These are phyloP conservation scores for Gentiana macrophylla DNA, from an alignment of 257 asterid genomes.

Conservation along the genomic window DNA sequence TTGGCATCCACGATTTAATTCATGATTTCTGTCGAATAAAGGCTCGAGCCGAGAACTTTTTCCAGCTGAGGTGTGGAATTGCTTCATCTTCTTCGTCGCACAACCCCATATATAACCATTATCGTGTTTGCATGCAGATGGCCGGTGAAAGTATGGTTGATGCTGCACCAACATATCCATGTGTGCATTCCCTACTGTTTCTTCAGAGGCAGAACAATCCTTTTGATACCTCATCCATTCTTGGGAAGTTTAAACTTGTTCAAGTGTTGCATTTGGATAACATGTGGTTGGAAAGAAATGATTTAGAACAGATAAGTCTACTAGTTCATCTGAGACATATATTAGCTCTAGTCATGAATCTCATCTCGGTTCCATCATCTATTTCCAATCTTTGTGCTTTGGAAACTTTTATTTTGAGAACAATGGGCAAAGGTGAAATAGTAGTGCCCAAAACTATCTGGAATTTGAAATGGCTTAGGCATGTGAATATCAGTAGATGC, in stretches of 20 bases:
- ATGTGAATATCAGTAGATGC: background rate
- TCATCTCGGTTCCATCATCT: background rate
- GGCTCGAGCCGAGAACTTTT: background rate
- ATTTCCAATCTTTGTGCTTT: background rate
- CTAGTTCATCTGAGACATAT: slow-evolving; percentile 5
- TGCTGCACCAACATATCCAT: background rate
- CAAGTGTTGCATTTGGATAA: slow-evolving; percentile 5
- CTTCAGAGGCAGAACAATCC: background rate
- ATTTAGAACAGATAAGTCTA: background rate
- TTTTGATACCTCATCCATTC: background rate
- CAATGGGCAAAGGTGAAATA: background rate
- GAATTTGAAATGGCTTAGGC: background rate
- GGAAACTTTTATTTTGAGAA: background rate
- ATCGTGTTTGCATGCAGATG: background rate
- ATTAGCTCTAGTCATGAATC: background rate
- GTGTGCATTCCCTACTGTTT: background rate
- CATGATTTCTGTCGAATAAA: slow-evolving; percentile 1
- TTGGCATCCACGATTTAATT: slow-evolving; percentile 1
- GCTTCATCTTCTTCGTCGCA: background rate
- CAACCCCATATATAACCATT: background rate
- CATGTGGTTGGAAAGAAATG: background rate
- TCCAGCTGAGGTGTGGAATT: background rate
- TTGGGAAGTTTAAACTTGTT: background rate
- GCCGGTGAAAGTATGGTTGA: no score
- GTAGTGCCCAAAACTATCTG: background rate